Percentiles rank a stretch among this genome's conserved stretches.
Conservation (phyloP, 352 stramenopile genomes). For the Pythium angustatum region DNA sequence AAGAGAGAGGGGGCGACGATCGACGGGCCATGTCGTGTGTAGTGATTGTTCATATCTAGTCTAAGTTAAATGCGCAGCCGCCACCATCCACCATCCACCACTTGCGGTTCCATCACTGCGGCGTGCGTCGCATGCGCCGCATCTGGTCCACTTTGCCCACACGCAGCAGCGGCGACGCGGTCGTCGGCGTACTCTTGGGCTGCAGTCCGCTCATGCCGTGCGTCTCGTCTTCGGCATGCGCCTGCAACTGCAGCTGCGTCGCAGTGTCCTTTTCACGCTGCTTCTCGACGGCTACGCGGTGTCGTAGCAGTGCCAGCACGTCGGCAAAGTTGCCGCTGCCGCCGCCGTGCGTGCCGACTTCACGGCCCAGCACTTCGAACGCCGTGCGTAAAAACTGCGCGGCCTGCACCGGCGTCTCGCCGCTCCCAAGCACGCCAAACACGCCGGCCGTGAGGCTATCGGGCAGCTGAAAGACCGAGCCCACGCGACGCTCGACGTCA, state of each 20-base stretch:
- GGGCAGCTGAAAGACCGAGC: slow-evolving; percentile 67
- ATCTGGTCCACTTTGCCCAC: slow-evolving; percentile 49
- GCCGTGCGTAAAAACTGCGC: slow-evolving; percentile 63
- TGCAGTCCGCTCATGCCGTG: too few species aligned
- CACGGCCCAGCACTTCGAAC: slow-evolving; percentile 71
- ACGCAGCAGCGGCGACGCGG: slow-evolving; percentile 15
- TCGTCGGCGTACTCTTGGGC: too few species aligned
- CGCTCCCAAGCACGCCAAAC: slow-evolving; percentile 68
- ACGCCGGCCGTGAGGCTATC: slow-evolving; percentile 84
- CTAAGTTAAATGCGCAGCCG: slow-evolving; percentile 16
- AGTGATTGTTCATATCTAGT: slow-evolving; percentile 7
- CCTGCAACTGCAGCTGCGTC: neutral
- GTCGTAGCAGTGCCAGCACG: slow-evolving; percentile 50
- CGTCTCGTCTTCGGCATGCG: too few species aligned
- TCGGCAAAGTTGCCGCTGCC: slow-evolving; percentile 57
- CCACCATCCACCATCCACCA: too few species aligned
- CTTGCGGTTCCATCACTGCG: too few species aligned
- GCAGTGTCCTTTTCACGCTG: slow-evolving; percentile 24
- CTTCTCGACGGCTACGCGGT: slow-evolving; percentile 37
- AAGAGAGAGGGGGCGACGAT: too few species aligned
- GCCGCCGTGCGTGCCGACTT: slow-evolving; percentile 49
- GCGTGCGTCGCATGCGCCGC: slow-evolving; percentile 29
- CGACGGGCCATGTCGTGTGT: too few species aligned
- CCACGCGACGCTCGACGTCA: slow-evolving; percentile 68
- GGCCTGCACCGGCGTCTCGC: slow-evolving; percentile 49